Conservation (phyloP, 2,329 filamentous ascomycete genomes). For the Berkeleyomyces rouxiae region DNA sequence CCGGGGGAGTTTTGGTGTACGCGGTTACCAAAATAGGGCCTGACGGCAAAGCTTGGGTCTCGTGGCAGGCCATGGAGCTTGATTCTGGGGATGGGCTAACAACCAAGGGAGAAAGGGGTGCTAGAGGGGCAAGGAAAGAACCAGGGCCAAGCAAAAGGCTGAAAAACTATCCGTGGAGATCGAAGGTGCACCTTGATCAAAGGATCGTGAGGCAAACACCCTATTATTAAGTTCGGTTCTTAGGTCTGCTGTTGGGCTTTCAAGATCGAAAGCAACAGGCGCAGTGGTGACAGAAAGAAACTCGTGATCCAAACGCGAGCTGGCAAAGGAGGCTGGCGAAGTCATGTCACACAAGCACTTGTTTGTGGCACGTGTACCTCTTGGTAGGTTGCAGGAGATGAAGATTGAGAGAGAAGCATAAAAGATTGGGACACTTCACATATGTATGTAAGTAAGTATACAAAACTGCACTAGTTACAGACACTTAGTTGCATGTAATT, state of each 20-base stretch:
- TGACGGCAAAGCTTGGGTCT: neutral
- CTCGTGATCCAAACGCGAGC: neutral
- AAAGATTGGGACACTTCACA: too few relatives aligned
- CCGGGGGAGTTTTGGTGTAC: slow-evolving; percentile 15
- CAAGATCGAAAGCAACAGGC: neutral
- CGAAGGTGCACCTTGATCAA: neutral
- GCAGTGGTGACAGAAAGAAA: neutral
- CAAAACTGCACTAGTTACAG: neutral
- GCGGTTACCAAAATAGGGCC: neutral
- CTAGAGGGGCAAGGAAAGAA: neutral
- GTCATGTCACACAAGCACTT: neutral
- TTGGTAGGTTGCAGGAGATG: too few relatives aligned
- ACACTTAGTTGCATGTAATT: neutral
- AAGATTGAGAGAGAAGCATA: too few relatives aligned
- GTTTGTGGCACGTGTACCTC: neutral
- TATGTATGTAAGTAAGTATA: neutral
- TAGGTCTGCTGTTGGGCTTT: too few relatives aligned
- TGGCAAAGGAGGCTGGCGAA: neutral
- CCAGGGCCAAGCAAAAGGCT: neutral
- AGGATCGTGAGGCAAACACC: too few relatives aligned
- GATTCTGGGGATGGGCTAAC: neutral
- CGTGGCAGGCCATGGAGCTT: neutral
- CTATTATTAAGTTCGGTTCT: too few relatives aligned
- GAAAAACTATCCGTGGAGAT: neutral
- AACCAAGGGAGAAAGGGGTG: neutral